Evolutionary conservation across 768 basidiomycete species (phyloP).

Genomic region (Kwoniella heveanensis): DNA sequence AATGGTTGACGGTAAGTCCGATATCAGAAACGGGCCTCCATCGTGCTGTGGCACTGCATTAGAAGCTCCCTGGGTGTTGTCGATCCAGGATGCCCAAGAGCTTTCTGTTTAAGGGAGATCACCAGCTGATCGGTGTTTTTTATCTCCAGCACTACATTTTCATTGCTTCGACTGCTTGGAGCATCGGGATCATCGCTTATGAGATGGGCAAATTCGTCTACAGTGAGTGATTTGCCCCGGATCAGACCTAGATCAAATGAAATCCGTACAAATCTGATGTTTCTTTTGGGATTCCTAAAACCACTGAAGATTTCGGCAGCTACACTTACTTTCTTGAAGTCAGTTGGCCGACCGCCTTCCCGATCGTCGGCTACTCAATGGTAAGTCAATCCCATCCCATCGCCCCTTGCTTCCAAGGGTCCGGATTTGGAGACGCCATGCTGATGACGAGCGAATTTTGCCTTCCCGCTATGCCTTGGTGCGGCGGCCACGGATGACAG

Average conservation of each 20-base stretch:
- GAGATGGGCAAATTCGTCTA: conserved; percentile 9
- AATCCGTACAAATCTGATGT: too few species aligned
- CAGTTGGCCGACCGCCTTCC: conserved; percentile 3
- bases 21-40: too few species aligned
- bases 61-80: too few species aligned
- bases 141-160: neutral
- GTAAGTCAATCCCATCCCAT: neutral
- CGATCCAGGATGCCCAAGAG: too few species aligned
- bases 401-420: too few species aligned
- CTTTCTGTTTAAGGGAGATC: too few species aligned
- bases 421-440: too few species aligned
- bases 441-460: too few species aligned
- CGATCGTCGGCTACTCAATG: conserved; percentile 1
- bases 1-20: conserved; percentile 10
- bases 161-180: neutral
- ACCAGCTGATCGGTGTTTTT: neutral
- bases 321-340: conserved; percentile 6
- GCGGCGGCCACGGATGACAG: neutral
- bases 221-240: conserved; percentile 1
- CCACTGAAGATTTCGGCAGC: conserved; percentile 5
- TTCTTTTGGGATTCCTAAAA: too few species aligned
- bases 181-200: neutral
- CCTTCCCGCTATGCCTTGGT: too few species aligned
- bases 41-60: too few species aligned
- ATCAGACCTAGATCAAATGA: too few species aligned